Base-by-base conservation (phyloP, 1,139 yeast genomes). In the Debaryomyces nepalensis region DNA sequence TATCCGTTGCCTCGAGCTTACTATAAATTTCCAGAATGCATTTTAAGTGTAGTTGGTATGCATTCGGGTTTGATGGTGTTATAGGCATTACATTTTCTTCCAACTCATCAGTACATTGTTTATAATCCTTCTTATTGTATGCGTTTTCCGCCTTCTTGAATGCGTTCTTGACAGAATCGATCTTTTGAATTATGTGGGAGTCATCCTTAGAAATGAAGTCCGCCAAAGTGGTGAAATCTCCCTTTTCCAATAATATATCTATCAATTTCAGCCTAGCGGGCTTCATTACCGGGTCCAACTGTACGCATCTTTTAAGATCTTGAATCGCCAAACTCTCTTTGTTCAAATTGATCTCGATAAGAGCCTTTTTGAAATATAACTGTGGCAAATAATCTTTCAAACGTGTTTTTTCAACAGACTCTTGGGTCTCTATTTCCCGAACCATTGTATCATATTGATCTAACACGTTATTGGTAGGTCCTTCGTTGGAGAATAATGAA, bases 331-430 rank as follows among this genome's bases (percentile, higher is more conserved):
- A 62, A 5, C 54, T 45, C 19, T 75, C 82, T 48, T 71, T 74
- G 33, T 75, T 73, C 48, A 81, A 54, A 26, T 75, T 68, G 45
- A 77, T 61, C 44, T 79, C 81, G 5, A 81, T 73, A 41, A 79
- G 58, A 1, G 84, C 84, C 49, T 75, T 76, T 53, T 77, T 79
- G 54, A 72, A 77, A 51, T 74, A 70, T 4, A 78, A 59, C 45
- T 70, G 78, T 0, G 77, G 60, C 32, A 63, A 46, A 35, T 47
- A 46, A 5, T 35, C 37, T 12, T 26, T 36, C 14, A 32, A 16
- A 8, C 36, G 27, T 5, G 16, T 20, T 9, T 32, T 43, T 4
- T 36, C 39, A 23, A 33, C 37, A 3, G 31, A 43, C 23, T 37
- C 41, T n/a, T 36, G 35, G 12, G 16, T 12, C 29, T 45, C 49